Base-by-base conservation (phyloP, 176 grass and related monocot species). In the Musa troglodytarum region DNA sequence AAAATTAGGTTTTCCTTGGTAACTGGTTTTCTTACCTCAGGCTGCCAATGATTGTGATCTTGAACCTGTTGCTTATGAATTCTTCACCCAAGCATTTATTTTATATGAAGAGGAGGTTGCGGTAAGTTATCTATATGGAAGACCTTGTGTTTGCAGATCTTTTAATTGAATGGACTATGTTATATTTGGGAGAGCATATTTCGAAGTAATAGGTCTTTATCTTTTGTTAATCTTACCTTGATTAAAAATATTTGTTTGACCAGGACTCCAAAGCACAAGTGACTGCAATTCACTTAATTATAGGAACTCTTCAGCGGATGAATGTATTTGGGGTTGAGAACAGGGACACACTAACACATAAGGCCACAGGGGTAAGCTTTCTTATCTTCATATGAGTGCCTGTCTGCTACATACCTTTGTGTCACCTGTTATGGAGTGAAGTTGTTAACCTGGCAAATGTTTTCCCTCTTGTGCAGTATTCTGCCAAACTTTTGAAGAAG, bases 241-340 rank as follows among this genome's bases (percentile, higher is more conserved):
- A 75, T 69, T 29, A 51, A 22, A 22, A 21, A 49, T 79, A 12
- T 76, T 24, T 76, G 23, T 55, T 54, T 53, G 83, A 62, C 29
- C 90, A 99, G 95, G 95, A 99, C 87, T 99, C 95, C 10, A 99
- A 94, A 84, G 95, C 95, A 66, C 95, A 99, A 84, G 89, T 99
- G 53, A 99, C 95, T 79, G 95, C 95, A 75, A 91, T 99, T 87
- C 95, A 99, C 78, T 82, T 99, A 81, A 99, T 94, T 79, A 94
- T 91, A 76, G 95, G 95, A 81, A 91, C 95, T 62, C 81, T 94
- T 83, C 95, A 99, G 87, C 82, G 90, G 59, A 92, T 94, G 88
- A 94, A 81, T 74, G 83, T 94, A 80, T 99, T 99, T 81, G 95
- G 90, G 69, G 95, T 99, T 65, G 95, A 99, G 82, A 99, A 99